Percentiles rank a stretch among this genome's conserved stretches.
Evolutionary conservation across 2,329 filamentous ascomycete species (phyloP).

Genomic region (Tolypocladium pustulatum): DNA sequence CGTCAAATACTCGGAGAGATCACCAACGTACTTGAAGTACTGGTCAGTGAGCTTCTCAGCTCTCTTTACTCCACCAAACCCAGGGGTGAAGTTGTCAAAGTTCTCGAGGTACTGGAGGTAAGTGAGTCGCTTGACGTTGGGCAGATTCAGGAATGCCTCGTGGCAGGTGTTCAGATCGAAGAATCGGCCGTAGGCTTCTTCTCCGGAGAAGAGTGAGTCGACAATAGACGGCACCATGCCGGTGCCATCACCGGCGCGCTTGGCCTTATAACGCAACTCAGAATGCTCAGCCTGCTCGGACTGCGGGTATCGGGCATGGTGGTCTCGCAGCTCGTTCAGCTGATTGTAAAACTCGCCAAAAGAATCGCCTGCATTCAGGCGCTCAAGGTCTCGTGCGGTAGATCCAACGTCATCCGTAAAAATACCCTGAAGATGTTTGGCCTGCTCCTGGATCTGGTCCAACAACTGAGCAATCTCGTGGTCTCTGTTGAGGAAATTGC

Average conservation of each 20-base stretch:
- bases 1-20: constrained; percentile 75
- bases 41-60: constrained; percentile 81
- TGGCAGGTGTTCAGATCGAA: constrained; percentile 80
- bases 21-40: constrained; percentile 82
- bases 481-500: constrained; percentile 80
- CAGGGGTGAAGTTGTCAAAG: constrained; percentile 77
- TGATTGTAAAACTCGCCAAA: constrained; percentile 90
- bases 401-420: constrained; percentile 70
- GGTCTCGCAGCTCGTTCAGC: constrained; percentile 68
- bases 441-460: constrained; percentile 79
- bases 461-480: constrained; percentile 86
- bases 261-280: constrained; percentile 76
- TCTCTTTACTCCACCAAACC: constrained; percentile 63
- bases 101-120: constrained; percentile 90
- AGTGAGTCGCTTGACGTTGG: constrained; percentile 70
- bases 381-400: constrained; percentile 69
- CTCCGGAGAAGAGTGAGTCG: constrained; percentile 88
- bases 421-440: constrained; percentile 66
- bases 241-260: constrained; percentile 52
- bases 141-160: constrained; percentile 83
- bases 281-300: constrained; percentile 94
- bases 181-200: constrained; percentile 87
- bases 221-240: constrained; percentile 57
- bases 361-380: constrained; percentile 73
- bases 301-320: constrained; percentile 83